Evolutionary conservation across 768 basidiomycete genomes (phyloP).

Genomic region (Sarcodon aspratus): DNA sequence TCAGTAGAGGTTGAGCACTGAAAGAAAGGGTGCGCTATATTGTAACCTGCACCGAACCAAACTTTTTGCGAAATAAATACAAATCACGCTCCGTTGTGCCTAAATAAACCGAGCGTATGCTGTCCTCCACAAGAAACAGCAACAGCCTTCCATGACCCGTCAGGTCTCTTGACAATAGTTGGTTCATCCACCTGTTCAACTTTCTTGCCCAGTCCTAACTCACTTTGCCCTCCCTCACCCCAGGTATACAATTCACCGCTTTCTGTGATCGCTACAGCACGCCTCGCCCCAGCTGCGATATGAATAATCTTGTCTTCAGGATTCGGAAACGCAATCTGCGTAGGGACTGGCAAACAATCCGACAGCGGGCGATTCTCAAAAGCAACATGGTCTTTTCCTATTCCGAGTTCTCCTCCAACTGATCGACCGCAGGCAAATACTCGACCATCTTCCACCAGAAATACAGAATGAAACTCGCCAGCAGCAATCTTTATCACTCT

Average conservation of each 20-base stretch:
- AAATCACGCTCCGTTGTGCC: constrained; percentile 31
- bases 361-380: constrained; percentile 39
- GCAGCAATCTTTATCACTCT: constrained; percentile 61
- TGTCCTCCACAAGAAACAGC: constrained; percentile 70
- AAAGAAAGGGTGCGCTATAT: no score
- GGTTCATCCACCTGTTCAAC: constrained; percentile 55
- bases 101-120: constrained; percentile 63
- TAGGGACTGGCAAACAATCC: constrained; percentile 57
- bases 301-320: constrained; percentile 49
- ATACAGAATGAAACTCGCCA: constrained; percentile 88
- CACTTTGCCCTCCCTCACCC: constrained; percentile 73
- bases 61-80: no score
- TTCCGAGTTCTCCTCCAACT: constrained; percentile 77
- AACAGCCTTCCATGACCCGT: constrained; percentile 57
- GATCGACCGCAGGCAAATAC: constrained; percentile 83
- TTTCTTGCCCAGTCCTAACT: constrained; percentile 42
- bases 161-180: constrained; percentile 56
- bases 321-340: constrained; percentile 54
- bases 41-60: no score
- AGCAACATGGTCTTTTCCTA: constrained; percentile 57
- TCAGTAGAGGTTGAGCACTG: no score
- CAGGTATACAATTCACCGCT: constrained; percentile 63
- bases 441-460: constrained; percentile 72
- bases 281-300: constrained; percentile 57
- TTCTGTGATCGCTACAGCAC: constrained; percentile 57